Evolutionary conservation across 2,329 filamentous ascomycete genomes (phyloP).

Genomic region (Westerdykella aurantiaca): DNA sequence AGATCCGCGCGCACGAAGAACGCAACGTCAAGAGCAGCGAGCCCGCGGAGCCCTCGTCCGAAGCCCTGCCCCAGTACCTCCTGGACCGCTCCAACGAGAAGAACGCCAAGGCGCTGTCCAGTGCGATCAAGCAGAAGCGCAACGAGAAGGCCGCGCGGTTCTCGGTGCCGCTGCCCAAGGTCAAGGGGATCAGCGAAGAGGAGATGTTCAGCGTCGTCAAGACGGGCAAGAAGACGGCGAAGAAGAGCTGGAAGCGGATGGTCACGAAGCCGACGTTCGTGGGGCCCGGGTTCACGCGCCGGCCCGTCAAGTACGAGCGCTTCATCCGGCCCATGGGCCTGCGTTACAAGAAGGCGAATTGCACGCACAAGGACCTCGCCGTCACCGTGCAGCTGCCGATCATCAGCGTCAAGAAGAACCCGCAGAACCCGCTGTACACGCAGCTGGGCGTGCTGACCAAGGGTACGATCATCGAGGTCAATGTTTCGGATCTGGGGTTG

Average conservation of each 20-base stretch:
- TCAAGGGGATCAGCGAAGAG: slow-evolving; percentile 87
- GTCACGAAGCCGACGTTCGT: slow-evolving; percentile 86
- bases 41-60: slow-evolving; percentile 69
- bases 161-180: slow-evolving; percentile 85
- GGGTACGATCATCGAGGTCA: slow-evolving; percentile 76
- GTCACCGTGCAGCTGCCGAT: slow-evolving; percentile 76
- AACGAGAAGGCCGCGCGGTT: slow-evolving; percentile 87
- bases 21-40: slow-evolving; percentile 84
- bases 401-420: slow-evolving; percentile 71
- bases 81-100: slow-evolving; percentile 72
- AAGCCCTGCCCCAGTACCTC: slow-evolving; percentile 85
- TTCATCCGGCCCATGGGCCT: slow-evolving; percentile 28
- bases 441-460: slow-evolving; percentile 86
- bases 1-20: slow-evolving; percentile 85
- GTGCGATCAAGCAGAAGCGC: slow-evolving; percentile 92
- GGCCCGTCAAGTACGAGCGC: slow-evolving; percentile 68
- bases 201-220: slow-evolving; percentile 97
- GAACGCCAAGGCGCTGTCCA: slow-evolving; percentile 69
- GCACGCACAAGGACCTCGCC: slow-evolving; percentile 66
- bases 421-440: slow-evolving; percentile 82
- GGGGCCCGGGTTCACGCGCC: slow-evolving; percentile 79
- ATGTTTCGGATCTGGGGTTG: slow-evolving; percentile 84
- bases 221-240: slow-evolving; percentile 79
- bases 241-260: slow-evolving; percentile 74
- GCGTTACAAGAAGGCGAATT: slow-evolving; percentile 52